Percentiles rank a stretch among this genome's conserved stretches.
Conservation (phyloP, 768 basidiomycete species). For the Leccinum uliginosum region DNA sequence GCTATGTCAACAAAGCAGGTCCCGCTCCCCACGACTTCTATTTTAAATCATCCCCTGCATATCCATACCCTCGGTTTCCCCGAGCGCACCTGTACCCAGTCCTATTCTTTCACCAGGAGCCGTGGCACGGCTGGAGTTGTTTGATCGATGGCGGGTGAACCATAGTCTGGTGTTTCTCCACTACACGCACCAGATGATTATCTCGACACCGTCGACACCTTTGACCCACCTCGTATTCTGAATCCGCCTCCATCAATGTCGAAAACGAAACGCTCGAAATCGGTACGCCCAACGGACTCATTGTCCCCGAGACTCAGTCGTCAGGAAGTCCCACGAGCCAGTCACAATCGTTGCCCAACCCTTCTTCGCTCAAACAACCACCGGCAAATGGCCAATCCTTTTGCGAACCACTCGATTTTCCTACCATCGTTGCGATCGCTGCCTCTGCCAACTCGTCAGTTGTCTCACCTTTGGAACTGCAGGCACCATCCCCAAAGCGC, state of each 20-base stretch:
- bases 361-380: background rate
- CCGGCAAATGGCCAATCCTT: background rate
- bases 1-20: background rate
- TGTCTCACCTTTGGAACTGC: constrained; percentile 1
- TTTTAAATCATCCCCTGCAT: background rate
- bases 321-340: constrained; percentile 24
- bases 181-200: background rate
- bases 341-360: constrained; percentile 7
- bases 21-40: background rate
- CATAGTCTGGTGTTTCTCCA: background rate
- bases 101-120: constrained; percentile 27
- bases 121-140: constrained; percentile 24
- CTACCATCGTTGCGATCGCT: constrained; percentile 16
- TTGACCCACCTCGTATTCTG: constrained; percentile 2
- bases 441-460: constrained; percentile 8
- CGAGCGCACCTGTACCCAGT: background rate
- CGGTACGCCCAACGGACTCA: constrained; percentile 13
- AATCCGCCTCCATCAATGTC: constrained; percentile 6
- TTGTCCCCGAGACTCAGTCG: constrained; percentile 32
- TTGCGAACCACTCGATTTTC: constrained; percentile 6
- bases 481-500: constrained; percentile 1
- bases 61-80: constrained; percentile 1
- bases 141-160: constrained; percentile 21
- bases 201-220: background rate
- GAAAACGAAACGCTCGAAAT: constrained; percentile 1